phyloP scores from a whole-genome alignment of 116 monocot species.

The Posidonia oceanica region DNA sequence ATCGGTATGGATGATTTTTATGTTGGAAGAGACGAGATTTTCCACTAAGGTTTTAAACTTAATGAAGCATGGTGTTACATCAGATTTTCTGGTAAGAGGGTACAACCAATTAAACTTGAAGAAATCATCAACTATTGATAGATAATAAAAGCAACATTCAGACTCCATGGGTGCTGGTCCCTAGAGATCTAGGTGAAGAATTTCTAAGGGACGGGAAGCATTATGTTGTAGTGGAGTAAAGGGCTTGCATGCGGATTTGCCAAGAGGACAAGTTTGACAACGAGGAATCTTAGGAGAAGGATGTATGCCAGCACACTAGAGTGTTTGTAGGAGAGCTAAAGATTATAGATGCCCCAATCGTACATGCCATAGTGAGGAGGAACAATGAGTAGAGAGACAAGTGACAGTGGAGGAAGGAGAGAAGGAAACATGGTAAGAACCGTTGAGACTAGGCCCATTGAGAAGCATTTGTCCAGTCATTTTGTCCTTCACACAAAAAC shows the following conservation, averaged over 20 bases:
- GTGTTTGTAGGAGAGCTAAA: too few relatives aligned
- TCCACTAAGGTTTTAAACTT: not conserved
- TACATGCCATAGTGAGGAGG: too few relatives aligned
- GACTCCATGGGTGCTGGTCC: not conserved
- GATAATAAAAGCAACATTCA: not conserved
- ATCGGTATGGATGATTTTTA: not conserved
- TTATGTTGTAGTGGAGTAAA: not conserved
- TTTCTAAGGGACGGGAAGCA: not conserved
- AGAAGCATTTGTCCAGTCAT: too few relatives aligned
- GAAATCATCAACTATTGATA: not conserved
- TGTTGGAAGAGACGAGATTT: not conserved
- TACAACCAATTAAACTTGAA: not conserved
- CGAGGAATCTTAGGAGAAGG: too few relatives aligned
- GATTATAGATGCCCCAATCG: too few relatives aligned
- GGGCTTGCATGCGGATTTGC: not conserved
- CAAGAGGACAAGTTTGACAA: too few relatives aligned
- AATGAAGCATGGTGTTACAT: not conserved
- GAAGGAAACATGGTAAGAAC: too few relatives aligned
- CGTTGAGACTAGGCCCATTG: too few relatives aligned
- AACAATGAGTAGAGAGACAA: too few relatives aligned
- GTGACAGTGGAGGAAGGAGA: too few relatives aligned
- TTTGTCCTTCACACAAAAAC: too few relatives aligned
- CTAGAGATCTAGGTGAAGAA: not conserved
- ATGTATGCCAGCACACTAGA: too few relatives aligned
- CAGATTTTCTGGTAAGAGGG: not conserved